Evolutionary conservation across 2,329 filamentous ascomycete species (phyloP), one percentile per base, ranked within the genome.

Genomic region (Stachybotrys elegans): DNA sequence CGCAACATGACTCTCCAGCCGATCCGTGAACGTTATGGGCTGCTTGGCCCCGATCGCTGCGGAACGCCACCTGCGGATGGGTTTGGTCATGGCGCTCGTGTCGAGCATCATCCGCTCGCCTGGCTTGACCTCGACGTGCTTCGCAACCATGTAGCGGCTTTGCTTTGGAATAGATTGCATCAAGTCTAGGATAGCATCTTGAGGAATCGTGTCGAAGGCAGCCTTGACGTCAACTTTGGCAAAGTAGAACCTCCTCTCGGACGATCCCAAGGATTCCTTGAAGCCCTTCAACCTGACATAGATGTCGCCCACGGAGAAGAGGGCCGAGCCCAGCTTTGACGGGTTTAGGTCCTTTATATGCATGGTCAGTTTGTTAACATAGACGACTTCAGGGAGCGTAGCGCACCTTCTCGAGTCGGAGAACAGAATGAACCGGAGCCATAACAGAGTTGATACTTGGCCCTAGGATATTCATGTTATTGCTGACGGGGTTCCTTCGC

Each of bases 161-260:
- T 85, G 69, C 12, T 67, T 69, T 50, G 63, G 79, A 51, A 77
- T 80, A 42, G 58, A 82, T 46, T 51, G 63, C 50, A 94, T 76
- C 21, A 97, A 70, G 20, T 72, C 61, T 25, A 96, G 58, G 16
- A 97, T 71, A 1, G 81, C 79, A 21, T 76, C 66, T 60, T 97
- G 93, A 0, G 93, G 93, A 36, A 98, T 96, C 0, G 87, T 95
- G 63, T 98, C 93, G 60, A 96, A 98, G 54, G 92, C 95, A 3
- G 88, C 82, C 59, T 88, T 80, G 17, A 98, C 91, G 58, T 98
- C 93, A 12, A 95, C 73, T 61, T 98, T 98, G 48, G 84, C 91
- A 65, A 97, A 95, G 64, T 87, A 97, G 2, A 96, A 66, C 5
- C 64, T 71, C 8, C 59, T 55, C 1, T 65, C 54, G 0, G 51